Base-by-base conservation (phyloP, 2,329 filamentous ascomycete genomes). In the Aureobasidium musti region DNA sequence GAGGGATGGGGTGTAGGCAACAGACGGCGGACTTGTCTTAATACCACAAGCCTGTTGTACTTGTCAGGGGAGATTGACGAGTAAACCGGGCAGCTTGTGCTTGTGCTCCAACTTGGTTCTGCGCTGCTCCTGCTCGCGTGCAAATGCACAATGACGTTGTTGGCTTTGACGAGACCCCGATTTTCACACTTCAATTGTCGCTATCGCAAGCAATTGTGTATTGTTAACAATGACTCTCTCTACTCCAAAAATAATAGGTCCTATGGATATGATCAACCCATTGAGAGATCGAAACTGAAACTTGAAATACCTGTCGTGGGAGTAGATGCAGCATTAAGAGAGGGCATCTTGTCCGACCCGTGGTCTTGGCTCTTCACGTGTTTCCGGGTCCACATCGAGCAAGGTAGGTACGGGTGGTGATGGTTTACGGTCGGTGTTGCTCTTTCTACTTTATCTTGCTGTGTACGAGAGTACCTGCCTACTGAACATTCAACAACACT, bases 81-180 rank as follows among this genome's bases (percentile, higher is more conserved):
- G 57, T 28, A 61, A 61, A 61, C 57, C 41, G 28, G 57, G 57
- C 57, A 61, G 39, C 57, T 61, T 61, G 57, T 61, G 37, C 43
- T 61, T 61, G 33, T 47, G 28, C 57, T 60, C 43, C 53, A 52
- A 52, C 53, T 56, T 60, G 37, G 26, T 60, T 60, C 37, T 43
- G 37, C 54, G 54, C 37, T 54, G 54, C 54, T 43, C 39, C 30
- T 54, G 56, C 56, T 60, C 56, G 56, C 39, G 56, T 60, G 56
- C 56, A 23, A 28, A 60, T 37, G 54, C 39, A 17, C 7, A 14
- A n/a, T 23, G 30, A 57, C 8, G 53, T 35, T 35, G 41, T 17
- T 11, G 3, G 33, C 21, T 35, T 28, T 23, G 17, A 17, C 7
- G 17, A 33, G 43, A 37, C 23, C 54, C 14, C 43, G n/a, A n/a